Evolutionary conservation across 345 rosid genomes (phyloP).

Genomic region (Corchorus olitorius): DNA sequence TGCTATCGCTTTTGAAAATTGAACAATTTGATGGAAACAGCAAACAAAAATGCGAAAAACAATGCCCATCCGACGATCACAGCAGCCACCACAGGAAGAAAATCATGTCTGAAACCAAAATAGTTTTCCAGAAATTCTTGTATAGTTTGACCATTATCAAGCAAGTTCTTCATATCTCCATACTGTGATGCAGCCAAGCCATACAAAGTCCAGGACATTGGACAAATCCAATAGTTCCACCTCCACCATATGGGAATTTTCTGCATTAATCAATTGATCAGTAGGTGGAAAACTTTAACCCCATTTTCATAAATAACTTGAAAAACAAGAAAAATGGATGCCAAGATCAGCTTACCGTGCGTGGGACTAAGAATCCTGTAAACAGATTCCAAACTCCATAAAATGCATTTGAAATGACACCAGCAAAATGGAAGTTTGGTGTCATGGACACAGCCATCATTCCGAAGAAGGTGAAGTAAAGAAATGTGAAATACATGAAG

Average conservation of each 20-base stretch:
- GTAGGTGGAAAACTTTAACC: background rate
- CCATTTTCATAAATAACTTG: background rate
- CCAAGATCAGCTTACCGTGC: constrained; percentile 39
- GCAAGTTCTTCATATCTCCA: constrained; percentile 31
- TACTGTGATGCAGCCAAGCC: constrained; percentile 48
- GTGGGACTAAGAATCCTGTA: constrained; percentile 63
- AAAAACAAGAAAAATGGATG: background rate
- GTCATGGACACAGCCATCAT: constrained; percentile 70
- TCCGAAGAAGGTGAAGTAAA: constrained; percentile 72
- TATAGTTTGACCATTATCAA: constrained; percentile 13
- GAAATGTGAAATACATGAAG: constrained; percentile 56
- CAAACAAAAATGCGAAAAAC: constrained; percentile 23
- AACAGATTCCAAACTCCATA: constrained; percentile 66
- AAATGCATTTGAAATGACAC: constrained; percentile 52
- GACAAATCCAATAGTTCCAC: constrained; percentile 59
- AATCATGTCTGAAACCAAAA: constrained; percentile 25
- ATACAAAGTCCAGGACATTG: constrained; percentile 50
- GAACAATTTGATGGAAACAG: constrained; percentile 15
- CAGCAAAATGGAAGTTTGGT: constrained; percentile 60
- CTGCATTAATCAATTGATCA: constrained; percentile 28
- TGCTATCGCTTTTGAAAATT: constrained; percentile 30
- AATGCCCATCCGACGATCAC: constrained; percentile 18
- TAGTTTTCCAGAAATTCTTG: constrained; percentile 20
- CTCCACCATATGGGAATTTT: constrained; percentile 53
- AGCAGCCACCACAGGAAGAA: constrained; percentile 21